Evolutionary conservation across 1,284 basidiomycete genomes (phyloP), one percentile per base, ranked within the genome.

Genomic region (Grifola frondosa): DNA sequence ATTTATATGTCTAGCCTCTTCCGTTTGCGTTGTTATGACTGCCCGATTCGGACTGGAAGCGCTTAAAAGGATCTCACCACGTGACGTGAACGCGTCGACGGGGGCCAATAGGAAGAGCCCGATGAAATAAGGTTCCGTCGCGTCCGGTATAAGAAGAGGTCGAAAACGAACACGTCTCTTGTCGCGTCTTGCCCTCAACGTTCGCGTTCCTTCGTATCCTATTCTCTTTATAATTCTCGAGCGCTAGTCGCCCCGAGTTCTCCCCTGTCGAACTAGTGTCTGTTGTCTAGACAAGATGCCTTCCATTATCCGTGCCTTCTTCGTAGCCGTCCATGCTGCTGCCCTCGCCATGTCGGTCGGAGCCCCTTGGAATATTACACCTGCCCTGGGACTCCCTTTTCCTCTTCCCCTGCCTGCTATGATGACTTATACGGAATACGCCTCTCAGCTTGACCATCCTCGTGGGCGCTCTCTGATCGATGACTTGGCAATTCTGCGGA

Each of bases 301-400:
- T 51, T 66, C 62, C 40, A 48, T 70, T 53, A 57, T 61, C 48
- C 65, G 61, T 39, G 53, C 59, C 54, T 52, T 71, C 57, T 56
- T 69, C 41, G 43, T 67, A 49, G 65, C 66, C 48, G 56, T 72
- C 38, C 61, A 75, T 53, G 64, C 67, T 25, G 56, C 66, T 48
- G 65, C 60, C 43, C 53, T 78, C 47, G 55, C 69, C 40, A 58
- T 66, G 29, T 46, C 58, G 28, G 45, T 59, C 35, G 53, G 62
- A 42, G 59, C 47, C 15, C 29, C 49, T 21, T 24, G 48, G 20
- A 35, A 42, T 17, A 41, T 52, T 19, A 43, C 51, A 12, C 31
- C 42, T 34, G 61, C 52, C 26, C 58, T 46, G 45, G 63, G n/a
- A n/a, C n/a, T n/a, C n/a, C n/a, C 48, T 46, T 60, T 48, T 21